A percentile compares a stretch with the other conserved stretches of the same genome.
Conservation (phyloP, 345 rosid genomes). For the Lepidium aucheri region DNA sequence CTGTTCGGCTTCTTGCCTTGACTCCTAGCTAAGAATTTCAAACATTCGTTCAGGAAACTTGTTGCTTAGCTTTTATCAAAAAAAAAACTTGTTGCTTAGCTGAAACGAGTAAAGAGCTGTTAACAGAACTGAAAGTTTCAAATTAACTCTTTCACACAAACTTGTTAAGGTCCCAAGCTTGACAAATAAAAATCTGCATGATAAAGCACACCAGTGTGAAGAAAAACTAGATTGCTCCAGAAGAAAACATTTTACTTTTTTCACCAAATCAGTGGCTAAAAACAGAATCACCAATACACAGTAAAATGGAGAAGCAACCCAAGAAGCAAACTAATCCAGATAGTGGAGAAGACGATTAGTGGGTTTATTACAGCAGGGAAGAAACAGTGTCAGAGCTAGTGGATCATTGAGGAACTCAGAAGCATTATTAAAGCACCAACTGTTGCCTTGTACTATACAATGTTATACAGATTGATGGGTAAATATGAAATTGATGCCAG, state of each 20-base stretch:
- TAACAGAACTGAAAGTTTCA: background rate
- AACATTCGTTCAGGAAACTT: background rate
- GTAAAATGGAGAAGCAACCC: background rate
- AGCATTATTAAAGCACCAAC: background rate
- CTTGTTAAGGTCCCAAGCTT: background rate
- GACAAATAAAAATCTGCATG: background rate
- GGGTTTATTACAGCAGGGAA: background rate
- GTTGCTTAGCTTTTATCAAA: background rate
- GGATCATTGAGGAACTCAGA: background rate
- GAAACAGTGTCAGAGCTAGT: background rate
- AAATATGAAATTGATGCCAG: background rate
- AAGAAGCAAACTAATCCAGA: background rate
- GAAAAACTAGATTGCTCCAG: background rate
- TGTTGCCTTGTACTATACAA: background rate
- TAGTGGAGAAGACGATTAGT: background rate
- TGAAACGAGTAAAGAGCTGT: background rate
- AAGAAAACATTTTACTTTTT: background rate
- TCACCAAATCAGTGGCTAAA: background rate
- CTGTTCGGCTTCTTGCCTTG: constrained; percentile 1
- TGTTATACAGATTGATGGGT: background rate
- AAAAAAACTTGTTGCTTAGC: background rate
- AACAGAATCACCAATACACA: background rate
- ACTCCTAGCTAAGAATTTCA: background rate
- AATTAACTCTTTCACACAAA: background rate
- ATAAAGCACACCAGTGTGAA: background rate